phyloP scores from a whole-genome alignment of 805 yeast genomes.

The Candida chauliodis region DNA sequence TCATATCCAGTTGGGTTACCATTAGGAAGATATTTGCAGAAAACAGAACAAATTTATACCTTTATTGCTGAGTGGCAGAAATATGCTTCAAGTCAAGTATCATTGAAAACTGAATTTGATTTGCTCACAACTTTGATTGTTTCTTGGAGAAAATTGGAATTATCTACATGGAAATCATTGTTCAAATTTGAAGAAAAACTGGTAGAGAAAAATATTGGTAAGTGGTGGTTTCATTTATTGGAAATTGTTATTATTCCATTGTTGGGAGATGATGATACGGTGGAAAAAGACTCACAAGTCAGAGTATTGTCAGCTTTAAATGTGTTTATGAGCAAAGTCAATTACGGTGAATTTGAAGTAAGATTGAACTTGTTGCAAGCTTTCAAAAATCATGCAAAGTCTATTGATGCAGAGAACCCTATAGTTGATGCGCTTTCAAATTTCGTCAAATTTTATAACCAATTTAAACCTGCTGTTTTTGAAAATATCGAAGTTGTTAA shows the following conservation, averaged over 20 bases:
- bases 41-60: constrained; percentile 82
- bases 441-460: constrained; percentile 61
- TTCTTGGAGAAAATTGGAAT: constrained; percentile 86
- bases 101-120: constrained; percentile 54
- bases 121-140: constrained; percentile 68
- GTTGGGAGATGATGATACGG: constrained; percentile 35
- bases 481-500: constrained; percentile 44
- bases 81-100: constrained; percentile 76
- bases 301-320: constrained; percentile 56
- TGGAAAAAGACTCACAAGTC: constrained; percentile 10
- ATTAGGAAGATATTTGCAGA: constrained; percentile 70
- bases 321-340: constrained; percentile 69
- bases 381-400: constrained; percentile 52
- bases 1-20: constrained; percentile 64
- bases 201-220: constrained; percentile 51
- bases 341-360: constrained; percentile 66
- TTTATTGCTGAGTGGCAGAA: constrained; percentile 90
- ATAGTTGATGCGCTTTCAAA: constrained; percentile 47
- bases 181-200: constrained; percentile 60
- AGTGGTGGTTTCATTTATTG: constrained; percentile 90
- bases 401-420: constrained; percentile 21
- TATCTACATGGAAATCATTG: constrained; percentile 78
- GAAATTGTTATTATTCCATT: constrained; percentile 67
- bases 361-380: constrained; percentile 63
- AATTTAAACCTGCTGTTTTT: constrained; percentile 52